These are phyloP conservation scores for Diplodia scrobiculata DNA, from an alignment of 2,329 filamentous ascomycete genomes.

Conservation along the genomic window DNA sequence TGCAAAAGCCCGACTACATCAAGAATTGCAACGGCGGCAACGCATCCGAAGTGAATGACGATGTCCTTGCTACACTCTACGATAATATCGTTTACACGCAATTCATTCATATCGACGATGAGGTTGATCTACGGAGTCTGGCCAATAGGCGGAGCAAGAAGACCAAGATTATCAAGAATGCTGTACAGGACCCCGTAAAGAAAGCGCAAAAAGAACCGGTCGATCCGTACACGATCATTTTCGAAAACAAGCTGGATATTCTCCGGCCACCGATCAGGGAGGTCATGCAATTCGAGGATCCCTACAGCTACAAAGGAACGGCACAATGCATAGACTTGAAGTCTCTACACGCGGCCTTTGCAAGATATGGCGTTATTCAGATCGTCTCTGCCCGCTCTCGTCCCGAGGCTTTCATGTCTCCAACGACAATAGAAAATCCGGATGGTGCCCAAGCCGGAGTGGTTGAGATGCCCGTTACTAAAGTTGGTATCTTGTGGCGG, in stretches of 20 bases:
- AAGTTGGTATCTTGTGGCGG: slow-evolving; percentile 91
- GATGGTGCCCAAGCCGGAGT: slow-evolving; percentile 86
- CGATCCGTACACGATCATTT: slow-evolving; percentile 90
- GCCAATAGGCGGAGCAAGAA: slow-evolving; percentile 71
- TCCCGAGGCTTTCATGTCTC: slow-evolving; percentile 91
- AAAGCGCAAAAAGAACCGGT: slow-evolving; percentile 78
- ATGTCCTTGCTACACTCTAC: slow-evolving; percentile 93
- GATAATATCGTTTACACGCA: slow-evolving; percentile 98
- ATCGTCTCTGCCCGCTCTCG: slow-evolving; percentile 92
- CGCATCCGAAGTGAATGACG: slow-evolving; percentile 67
- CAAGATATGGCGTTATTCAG: slow-evolving; percentile 86
- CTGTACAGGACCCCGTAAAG: slow-evolving; percentile 64
- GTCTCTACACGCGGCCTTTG: slow-evolving; percentile 83
- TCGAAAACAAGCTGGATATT: slow-evolving; percentile 82
- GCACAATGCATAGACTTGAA: slow-evolving; percentile 74
- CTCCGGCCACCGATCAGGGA: slow-evolving; percentile 85
- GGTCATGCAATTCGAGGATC: slow-evolving; percentile 88
- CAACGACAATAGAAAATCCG: slow-evolving; percentile 80
- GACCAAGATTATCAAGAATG: slow-evolving; percentile 53
- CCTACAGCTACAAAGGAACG: slow-evolving; percentile 83
- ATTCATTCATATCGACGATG: slow-evolving; percentile 96
- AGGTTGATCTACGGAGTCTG: slow-evolving; percentile 75
- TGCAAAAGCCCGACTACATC: slow-evolving; percentile 93
- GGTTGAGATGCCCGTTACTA: slow-evolving; percentile 96
- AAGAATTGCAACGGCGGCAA: slow-evolving; percentile 89